These are phyloP conservation scores for Arabis hirsuta DNA, from an alignment of 345 rosid species.

Conservation along the genomic window DNA sequence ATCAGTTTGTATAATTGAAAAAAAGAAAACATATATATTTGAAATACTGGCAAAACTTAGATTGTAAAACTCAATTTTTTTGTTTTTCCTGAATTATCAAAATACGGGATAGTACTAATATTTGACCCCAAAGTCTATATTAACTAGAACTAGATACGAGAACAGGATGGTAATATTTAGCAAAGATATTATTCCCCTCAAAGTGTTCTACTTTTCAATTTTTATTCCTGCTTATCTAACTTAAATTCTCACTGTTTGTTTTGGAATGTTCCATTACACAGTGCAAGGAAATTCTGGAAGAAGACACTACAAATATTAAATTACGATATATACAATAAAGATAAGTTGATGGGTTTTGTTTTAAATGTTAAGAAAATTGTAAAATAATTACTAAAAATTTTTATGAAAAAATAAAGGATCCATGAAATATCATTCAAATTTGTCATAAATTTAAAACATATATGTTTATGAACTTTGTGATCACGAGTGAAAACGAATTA, in stretches of 20 bases:
- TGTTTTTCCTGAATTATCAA: conserved; percentile 18
- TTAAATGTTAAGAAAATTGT: background rate
- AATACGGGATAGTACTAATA: background rate
- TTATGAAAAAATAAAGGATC: background rate
- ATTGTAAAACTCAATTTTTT: background rate
- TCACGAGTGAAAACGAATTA: background rate
- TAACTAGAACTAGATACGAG: conserved; percentile 41
- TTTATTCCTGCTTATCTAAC: conserved; percentile 41
- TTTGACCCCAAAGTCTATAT: conserved; percentile 15
- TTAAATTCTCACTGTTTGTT: conserved; percentile 18
- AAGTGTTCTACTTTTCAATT: conserved; percentile 34
- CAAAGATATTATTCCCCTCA: conserved; percentile 43
- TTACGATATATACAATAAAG: background rate
- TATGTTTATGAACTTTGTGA: background rate
- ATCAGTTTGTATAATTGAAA: background rate
- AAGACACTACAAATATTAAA: conserved; percentile 10
- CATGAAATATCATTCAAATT: background rate
- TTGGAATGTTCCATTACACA: conserved; percentile 38
- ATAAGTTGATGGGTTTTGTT: conserved; percentile 9
- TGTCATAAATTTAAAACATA: background rate
- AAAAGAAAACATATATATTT: background rate
- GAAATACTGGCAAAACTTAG: conserved; percentile 2
- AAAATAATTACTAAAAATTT: background rate
- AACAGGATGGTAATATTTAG: conserved; percentile 33
- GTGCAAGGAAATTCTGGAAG: conserved; percentile 29